These are phyloP conservation scores for Glaciozyma martinii DNA, from an alignment of 768 basidiomycete species.

Conservation along the genomic window DNA sequence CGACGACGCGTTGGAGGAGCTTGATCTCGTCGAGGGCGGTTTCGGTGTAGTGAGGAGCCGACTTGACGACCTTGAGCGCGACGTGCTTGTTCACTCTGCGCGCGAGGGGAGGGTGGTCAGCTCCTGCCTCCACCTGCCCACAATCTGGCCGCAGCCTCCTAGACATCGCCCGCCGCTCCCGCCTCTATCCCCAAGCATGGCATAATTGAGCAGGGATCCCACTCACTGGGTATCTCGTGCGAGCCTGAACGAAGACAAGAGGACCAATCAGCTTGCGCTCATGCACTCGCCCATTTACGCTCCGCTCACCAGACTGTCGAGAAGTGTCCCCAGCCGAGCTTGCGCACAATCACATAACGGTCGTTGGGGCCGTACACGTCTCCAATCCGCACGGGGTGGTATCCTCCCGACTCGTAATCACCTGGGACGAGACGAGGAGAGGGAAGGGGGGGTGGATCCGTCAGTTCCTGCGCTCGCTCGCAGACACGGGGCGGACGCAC, in stretches of 20 bases:
- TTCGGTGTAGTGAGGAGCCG: slow-evolving; percentile 91
- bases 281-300: no score
- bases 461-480: no score
- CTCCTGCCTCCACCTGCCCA: neutral
- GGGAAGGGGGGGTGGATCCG: no score
- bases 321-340: slow-evolving; percentile 97
- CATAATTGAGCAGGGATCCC: neutral
- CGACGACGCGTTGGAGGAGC: slow-evolving; percentile 87
- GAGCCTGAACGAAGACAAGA: slow-evolving; percentile 39
- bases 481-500: neutral
- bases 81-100: slow-evolving; percentile 88
- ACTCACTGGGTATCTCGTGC: slow-evolving; percentile 61
- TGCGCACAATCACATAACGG: slow-evolving; percentile 76
- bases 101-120: neutral
- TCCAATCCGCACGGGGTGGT: slow-evolving; percentile 34
- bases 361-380: slow-evolving; percentile 47
- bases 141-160: neutral
- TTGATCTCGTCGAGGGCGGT: slow-evolving; percentile 99
- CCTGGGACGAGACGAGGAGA: no score
- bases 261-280: neutral
- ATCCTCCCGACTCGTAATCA: slow-evolving; percentile 35
- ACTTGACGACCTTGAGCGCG: slow-evolving; percentile 98
- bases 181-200: neutral
- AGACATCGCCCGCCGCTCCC: neutral
- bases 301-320: slow-evolving; percentile 66